phyloP scores from a whole-genome alignment of 345 rosid genomes.

The Aquilaria sinensis region DNA sequence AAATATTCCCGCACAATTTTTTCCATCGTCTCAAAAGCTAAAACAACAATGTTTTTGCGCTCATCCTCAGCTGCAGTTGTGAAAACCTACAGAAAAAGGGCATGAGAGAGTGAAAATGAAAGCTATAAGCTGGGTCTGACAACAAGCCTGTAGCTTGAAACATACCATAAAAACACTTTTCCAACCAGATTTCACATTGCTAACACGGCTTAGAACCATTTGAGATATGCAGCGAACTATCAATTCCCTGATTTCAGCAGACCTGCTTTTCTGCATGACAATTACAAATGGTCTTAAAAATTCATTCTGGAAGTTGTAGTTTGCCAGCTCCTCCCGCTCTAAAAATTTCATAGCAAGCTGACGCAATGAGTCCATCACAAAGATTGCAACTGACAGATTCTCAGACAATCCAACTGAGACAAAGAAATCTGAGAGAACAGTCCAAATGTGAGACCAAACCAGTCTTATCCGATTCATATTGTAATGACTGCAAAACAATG shows the following conservation, averaged over 20 bases:
- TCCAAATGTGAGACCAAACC: constrained; percentile 98
- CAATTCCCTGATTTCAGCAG: constrained; percentile 83
- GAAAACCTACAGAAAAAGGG: constrained; percentile 48
- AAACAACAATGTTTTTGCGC: constrained; percentile 69
- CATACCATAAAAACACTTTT: constrained; percentile 94
- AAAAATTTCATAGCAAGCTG: constrained; percentile 96
- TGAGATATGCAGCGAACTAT: constrained; percentile 91
- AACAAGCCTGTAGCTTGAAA: background rate
- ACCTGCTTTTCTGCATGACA: constrained; percentile 86
- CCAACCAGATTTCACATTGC: constrained; percentile 97
- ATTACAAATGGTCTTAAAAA: constrained; percentile 92
- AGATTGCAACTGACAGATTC: constrained; percentile 93
- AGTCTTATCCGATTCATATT: constrained; percentile 96
- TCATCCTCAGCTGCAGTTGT: constrained; percentile 90
- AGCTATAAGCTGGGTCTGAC: constrained; percentile 6
- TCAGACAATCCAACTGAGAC: constrained; percentile 94
- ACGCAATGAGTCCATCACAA: constrained; percentile 95
- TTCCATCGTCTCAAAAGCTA: constrained; percentile 95
- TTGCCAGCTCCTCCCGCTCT: constrained; percentile 96
- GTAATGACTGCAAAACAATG: constrained; percentile 66
- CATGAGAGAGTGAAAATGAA: constrained; percentile 16
- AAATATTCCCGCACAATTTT: constrained; percentile 92
- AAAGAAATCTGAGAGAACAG: constrained; percentile 89
- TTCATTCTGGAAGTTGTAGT: constrained; percentile 95
- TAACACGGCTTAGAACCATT: constrained; percentile 94